phyloP scores from a whole-genome alignment of 495 filamentous ascomycete species.

The Aspergillus leporis region DNA sequence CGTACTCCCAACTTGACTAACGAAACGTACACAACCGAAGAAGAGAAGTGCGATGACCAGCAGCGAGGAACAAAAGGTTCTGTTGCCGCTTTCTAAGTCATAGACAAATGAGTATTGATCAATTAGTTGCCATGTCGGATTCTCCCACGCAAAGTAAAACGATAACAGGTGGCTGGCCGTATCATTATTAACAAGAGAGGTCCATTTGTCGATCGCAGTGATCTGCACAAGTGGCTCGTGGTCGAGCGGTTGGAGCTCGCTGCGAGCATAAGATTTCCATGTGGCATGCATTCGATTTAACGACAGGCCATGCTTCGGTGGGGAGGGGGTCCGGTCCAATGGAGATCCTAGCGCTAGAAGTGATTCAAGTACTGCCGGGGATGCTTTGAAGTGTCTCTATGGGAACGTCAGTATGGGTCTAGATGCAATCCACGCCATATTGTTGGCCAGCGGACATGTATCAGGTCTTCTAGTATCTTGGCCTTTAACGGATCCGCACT shows the following conservation, averaged over 20 bases:
- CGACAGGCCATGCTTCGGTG: conserved; percentile 17
- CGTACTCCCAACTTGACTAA: not conserved
- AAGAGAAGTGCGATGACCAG: conserved; percentile 26
- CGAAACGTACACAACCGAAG: conserved; percentile 23
- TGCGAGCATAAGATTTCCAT: conserved; percentile 7
- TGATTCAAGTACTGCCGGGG: conserved; percentile 13
- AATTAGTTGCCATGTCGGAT: conserved; percentile 31
- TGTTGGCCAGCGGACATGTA: conserved; percentile 5
- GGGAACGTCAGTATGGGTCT: not conserved
- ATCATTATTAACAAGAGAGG: conserved; percentile 23
- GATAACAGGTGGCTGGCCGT: conserved; percentile 29
- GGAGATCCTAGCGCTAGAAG: conserved; percentile 14
- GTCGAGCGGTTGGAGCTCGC: conserved; percentile 7
- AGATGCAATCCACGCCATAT: not conserved
- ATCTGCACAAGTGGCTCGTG: conserved; percentile 18
- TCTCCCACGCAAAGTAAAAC: conserved; percentile 33
- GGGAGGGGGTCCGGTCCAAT: conserved; percentile 11
- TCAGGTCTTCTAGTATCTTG: conserved; percentile 12
- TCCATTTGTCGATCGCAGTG: conserved; percentile 25
- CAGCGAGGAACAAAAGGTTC: conserved; percentile 20
- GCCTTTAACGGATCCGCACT: not conserved
- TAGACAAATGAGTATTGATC: conserved; percentile 24
- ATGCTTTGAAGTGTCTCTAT: conserved; percentile 15
- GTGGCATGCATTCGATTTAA: conserved; percentile 20
- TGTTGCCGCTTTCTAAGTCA: conserved; percentile 21